Percentiles rank a stretch among this genome's conserved stretches.
phyloP scores from a whole-genome alignment of 108 stramenopile genomes.

The Seminavis robusta region DNA sequence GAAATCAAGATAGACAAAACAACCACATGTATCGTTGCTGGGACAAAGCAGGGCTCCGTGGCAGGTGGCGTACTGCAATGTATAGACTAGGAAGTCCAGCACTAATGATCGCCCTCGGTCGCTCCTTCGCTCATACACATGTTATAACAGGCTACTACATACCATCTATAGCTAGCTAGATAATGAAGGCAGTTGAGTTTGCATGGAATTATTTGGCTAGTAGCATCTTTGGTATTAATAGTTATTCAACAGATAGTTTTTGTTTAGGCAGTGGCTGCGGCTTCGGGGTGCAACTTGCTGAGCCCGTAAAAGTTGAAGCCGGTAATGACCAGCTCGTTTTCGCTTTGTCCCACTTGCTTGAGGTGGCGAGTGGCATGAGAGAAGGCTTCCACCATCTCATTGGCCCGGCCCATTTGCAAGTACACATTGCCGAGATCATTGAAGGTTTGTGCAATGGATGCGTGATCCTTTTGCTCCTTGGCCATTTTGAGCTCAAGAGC shows the following conservation, averaged over 20 bases:
- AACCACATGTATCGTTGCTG: too few relatives aligned
- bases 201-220: too few relatives aligned
- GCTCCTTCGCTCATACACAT: too few relatives aligned
- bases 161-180: too few relatives aligned
- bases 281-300: conserved; percentile 19
- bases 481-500: conserved; percentile 34
- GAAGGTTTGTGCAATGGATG: conserved; percentile 33
- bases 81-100: too few relatives aligned
- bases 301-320: conserved; percentile 20
- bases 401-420: conserved; percentile 34
- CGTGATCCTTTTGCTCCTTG: conserved; percentile 3
- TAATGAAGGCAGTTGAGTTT: too few relatives aligned
- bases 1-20: too few relatives aligned
- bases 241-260: neutral
- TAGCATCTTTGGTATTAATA: too few relatives aligned
- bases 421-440: conserved; percentile 59
- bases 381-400: conserved; percentile 39
- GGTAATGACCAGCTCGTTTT: conserved; percentile 10
- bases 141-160: too few relatives aligned
- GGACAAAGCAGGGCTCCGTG: too few relatives aligned
- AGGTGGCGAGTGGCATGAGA: conserved; percentile 31
- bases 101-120: too few relatives aligned
- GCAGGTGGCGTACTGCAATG: too few relatives aligned
- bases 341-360: conserved; percentile 18
- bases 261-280: conserved; percentile 18